These are phyloP conservation scores for Phytopythium chamaehyphon DNA, from an alignment of 352 stramenopile species.

Conservation along the genomic window DNA sequence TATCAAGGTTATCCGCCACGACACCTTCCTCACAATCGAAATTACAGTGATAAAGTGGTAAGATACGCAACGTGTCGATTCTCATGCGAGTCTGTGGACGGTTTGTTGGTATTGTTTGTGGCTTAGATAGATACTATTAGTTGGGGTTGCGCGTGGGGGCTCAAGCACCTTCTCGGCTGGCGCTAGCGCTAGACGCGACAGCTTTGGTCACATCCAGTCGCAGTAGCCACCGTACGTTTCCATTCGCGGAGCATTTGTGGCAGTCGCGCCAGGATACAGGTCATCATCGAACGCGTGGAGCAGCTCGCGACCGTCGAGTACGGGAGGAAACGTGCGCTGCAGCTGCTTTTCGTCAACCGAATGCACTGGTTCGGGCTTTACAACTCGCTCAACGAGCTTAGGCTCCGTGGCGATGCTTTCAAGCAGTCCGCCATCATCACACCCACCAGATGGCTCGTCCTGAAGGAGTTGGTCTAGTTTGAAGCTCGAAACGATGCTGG, in stretches of 20 bases:
- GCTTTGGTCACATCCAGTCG: conserved; percentile 7
- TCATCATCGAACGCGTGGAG: conserved; percentile 8
- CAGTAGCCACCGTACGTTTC: conserved; percentile 1
- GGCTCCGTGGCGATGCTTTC: conserved; percentile 28
- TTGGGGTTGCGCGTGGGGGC: too few species aligned
- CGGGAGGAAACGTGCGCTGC: background rate
- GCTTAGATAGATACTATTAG: too few species aligned
- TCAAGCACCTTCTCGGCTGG: too few species aligned
- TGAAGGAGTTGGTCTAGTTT: conserved; percentile 61
- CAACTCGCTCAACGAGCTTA: background rate
- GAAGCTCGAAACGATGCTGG: conserved; percentile 2
- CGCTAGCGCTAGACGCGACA: too few species aligned
- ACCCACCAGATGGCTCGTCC: conserved; percentile 28
- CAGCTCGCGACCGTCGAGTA: conserved; percentile 3
- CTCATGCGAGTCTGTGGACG: too few species aligned
- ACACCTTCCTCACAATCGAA: background rate
- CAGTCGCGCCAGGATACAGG: background rate
- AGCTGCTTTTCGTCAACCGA: background rate
- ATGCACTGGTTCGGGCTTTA: background rate
- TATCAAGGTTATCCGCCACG: background rate
- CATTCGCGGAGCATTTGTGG: background rate
- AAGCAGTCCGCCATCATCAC: conserved; percentile 40
- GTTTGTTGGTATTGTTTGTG: too few species aligned
- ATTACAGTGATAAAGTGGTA: too few species aligned
- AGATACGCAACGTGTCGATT: too few species aligned